Evolutionary conservation across 108 stramenopile genomes (phyloP), one percentile per base, ranked within the genome.

Genomic region (Cyclotella sp.): DNA sequence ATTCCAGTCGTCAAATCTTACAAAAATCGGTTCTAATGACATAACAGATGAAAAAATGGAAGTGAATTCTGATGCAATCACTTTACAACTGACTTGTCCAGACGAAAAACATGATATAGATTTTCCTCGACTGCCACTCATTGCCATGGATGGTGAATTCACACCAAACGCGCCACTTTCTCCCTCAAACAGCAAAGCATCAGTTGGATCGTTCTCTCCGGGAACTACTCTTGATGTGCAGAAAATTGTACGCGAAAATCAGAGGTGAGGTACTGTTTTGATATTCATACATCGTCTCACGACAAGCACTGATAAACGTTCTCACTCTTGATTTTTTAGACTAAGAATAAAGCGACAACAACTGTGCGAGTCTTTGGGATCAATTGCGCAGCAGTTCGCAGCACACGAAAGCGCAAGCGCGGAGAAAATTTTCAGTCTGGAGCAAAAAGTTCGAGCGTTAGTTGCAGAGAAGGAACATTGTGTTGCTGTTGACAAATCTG

Each of bases 401-500:
- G n/a, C 24, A 29, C 58, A 72, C 28, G 78, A 79, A 53, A 71
- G 58, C 26, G 54, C 51, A 10, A 49, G 39, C 22, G 30, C 70
- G 8, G 39, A 65, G 15, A 79, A 71, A 28, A 66, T 79, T 44
- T 79, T 60, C 9, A 51, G 34, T 46, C 70, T 79, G 10, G 78
- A 79, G 64, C 61, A 72, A 27, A 68, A 68, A 19, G 65, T 67
- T 42, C 77, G 62, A 30, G 58, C 30, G 22, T 34, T 78, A 15
- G 3, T 22, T 43, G 66, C 51, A 1, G 66, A 58, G 43, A 68
- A 40, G 34, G 46, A 28, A 0, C 13, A 60, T 34, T 52, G 9
- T 45, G 49, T 46, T 19, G 43, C 40, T 7, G 63, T 53, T 16
- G 34, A 60, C 34, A 44, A n/a, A 58, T 22, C 18, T 18, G 64